Evolutionary conservation across 2,329 filamentous ascomycete species (phyloP).

Genomic region (Neonectria ditissima): DNA sequence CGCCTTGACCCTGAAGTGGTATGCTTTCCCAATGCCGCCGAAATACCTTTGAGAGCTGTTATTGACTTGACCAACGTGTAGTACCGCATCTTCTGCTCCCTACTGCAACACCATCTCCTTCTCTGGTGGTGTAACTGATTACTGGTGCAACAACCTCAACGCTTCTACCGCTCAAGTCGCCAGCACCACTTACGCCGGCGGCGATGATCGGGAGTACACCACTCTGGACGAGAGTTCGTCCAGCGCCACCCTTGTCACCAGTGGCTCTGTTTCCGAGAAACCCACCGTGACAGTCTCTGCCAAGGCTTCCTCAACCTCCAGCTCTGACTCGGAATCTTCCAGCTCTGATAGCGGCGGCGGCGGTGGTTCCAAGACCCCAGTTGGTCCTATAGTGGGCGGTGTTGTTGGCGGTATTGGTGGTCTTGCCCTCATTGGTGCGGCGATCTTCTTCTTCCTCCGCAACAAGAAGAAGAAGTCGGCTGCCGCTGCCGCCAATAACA

Average conservation of each 20-base stretch:
- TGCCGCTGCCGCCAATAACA: constrained; percentile 14
- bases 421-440: constrained; percentile 46
- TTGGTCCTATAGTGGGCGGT: constrained; percentile 54
- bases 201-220: constrained; percentile 41
- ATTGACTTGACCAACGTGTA: constrained; percentile 36
- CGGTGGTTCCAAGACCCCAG: constrained; percentile 35
- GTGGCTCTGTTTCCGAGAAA: not conserved
- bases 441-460: constrained; percentile 49
- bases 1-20: constrained; percentile 61
- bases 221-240: constrained; percentile 37
- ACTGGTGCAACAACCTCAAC: constrained; percentile 54
- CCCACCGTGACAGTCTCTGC: constrained; percentile 15
- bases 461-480: constrained; percentile 42
- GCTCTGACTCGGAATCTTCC: not conserved
- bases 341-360: constrained; percentile 1
- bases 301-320: not conserved
- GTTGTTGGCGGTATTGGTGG: constrained; percentile 53
- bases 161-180: constrained; percentile 51
- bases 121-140: constrained; percentile 56
- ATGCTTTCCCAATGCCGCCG: not conserved
- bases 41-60: not conserved
- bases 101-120: constrained; percentile 62
- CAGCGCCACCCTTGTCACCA: constrained; percentile 25
- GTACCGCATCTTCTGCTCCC: constrained; percentile 50
- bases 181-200: constrained; percentile 56